Percentiles rank a stretch among this genome's conserved stretches.
phyloP scores from a whole-genome alignment of 73 alveolate genomes.

The Paramecium pentaurelia region DNA sequence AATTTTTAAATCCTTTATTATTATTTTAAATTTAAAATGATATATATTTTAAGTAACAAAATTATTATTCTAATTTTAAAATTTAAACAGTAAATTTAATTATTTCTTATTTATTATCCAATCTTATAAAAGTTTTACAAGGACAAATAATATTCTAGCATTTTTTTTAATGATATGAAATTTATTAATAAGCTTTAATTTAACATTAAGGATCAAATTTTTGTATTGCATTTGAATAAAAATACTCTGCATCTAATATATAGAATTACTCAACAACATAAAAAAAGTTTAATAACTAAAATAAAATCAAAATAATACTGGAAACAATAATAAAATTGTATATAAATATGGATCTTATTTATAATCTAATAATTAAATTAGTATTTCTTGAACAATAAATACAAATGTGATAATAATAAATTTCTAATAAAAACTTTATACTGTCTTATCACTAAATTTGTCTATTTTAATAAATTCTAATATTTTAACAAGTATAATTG shows the following conservation, averaged over 20 bases:
- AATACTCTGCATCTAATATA: not conserved
- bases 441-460: not conserved
- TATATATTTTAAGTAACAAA: not conserved
- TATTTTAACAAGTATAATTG: not conserved
- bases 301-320: not conserved
- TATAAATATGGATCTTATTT: not conserved
- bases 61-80: not conserved
- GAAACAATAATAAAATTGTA: not conserved
- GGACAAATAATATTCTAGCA: not conserved
- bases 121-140: not conserved
- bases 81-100: not conserved
- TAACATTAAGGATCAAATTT: not conserved
- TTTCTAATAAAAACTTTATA: not conserved
- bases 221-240: not conserved
- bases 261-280: not conserved
- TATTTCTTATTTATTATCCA: not conserved
- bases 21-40: not conserved
- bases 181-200: not conserved
- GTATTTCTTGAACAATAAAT: not conserved
- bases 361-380: not conserved
- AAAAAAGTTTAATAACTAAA: not conserved
- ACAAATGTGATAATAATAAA: not conserved
- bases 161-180: not conserved
- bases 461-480: not conserved
- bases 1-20: not conserved